Evolutionary conservation across 345 rosid species (phyloP), one percentile per base, ranked within the genome.

Genomic region (Gynandropsis gynandra): DNA sequence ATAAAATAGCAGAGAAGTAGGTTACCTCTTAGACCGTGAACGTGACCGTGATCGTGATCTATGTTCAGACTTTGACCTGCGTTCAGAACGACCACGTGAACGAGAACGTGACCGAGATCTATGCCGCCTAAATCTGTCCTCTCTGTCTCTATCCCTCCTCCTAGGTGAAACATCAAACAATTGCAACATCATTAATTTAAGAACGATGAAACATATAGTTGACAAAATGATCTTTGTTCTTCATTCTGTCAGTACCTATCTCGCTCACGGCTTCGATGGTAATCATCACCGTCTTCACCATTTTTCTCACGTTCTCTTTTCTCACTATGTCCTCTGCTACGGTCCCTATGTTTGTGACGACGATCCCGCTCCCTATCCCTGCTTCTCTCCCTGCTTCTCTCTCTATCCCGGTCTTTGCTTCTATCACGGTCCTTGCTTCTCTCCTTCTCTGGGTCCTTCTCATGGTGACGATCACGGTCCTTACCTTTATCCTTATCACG

Each of bases 11-110:
- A 53, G 33, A 61, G 41, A 48, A 48, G 4, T 10, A 10, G 40
- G 7, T 42, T 79, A 93, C 99, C 99, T 88, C 87, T 88, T 88
- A 1, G 99, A 92, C 18, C 76, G 83, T 9, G 94, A 86, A 1
- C 90, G 87, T 8, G 96, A 82, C 0, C 86, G 49, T 42, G 78
- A 74, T n/a, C 68, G 64, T 48, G 79, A 68, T 47, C 68, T 68
- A 35, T 52, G 68, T 47, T 63, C 57, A 63, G 73, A 92, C 66
- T 77, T 74, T 59, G 98, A 87, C 69, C 84, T 79, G 15, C 54
- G 90, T 54, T 81, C 85, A 35, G 95, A 83, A 68, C 72, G 83
- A 59, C 58, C 84, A 55, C 56, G 69, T 5, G 93, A 89, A 36
- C 50, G 76, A 58, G 98, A 87, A 29, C 43, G 64, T 44, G 82